Evolutionary conservation across 2,329 filamentous ascomycete genomes (phyloP).

Genomic region (Moelleriella libera): DNA sequence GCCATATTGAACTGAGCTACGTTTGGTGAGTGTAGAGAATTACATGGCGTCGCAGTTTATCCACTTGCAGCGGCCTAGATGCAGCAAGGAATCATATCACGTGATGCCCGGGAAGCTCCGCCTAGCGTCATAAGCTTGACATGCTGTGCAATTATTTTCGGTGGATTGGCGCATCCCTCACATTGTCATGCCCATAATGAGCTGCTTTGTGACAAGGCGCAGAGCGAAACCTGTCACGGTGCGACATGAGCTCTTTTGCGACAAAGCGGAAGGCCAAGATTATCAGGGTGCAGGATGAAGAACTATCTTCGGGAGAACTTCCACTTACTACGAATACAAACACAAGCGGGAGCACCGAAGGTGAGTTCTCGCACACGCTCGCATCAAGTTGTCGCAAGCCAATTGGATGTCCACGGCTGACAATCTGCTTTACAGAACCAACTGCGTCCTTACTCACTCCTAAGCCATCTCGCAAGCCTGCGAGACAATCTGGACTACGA

Average conservation of each 20-base stretch:
- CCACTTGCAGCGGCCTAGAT: too few species aligned
- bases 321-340: constrained; percentile 10
- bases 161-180: too few species aligned
- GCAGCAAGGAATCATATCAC: too few species aligned
- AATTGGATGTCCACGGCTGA: neutral
- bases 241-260: constrained; percentile 38
- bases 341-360: constrained; percentile 21
- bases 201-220: too few species aligned
- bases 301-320: constrained; percentile 25
- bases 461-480: constrained; percentile 26
- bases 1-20: constrained; percentile 54
- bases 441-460: constrained; percentile 1
- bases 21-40: neutral
- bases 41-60: neutral
- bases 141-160: too few species aligned
- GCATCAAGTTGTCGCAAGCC: neutral
- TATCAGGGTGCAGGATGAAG: constrained; percentile 56
- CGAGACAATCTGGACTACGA: constrained; percentile 43
- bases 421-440: neutral
- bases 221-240: neutral
- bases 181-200: too few species aligned
- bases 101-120: too few species aligned
- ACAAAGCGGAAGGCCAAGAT: constrained; percentile 59
- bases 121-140: too few species aligned
- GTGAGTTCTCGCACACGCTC: constrained; percentile 3